A percentile compares a stretch with the other conserved stretches of the same genome.
Conservation (phyloP, 2,329 filamentous ascomycete genomes). For the Sordariomycetes sp. region DNA sequence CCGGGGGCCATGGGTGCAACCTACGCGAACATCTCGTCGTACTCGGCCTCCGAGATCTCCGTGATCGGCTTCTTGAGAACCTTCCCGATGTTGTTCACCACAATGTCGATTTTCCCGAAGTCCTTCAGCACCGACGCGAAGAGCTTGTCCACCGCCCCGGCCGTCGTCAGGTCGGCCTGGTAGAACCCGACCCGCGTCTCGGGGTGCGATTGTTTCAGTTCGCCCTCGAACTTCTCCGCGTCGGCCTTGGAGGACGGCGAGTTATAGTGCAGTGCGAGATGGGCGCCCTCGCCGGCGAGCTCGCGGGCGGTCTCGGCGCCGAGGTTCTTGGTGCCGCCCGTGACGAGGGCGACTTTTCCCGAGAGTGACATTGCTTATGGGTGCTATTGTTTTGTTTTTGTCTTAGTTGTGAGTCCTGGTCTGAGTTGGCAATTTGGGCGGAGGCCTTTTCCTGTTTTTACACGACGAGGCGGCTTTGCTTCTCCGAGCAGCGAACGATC, state of each 20-base stretch:
- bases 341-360: slow-evolving; percentile 37
- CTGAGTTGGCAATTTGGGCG: too few relatives aligned
- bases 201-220: slow-evolving; percentile 21
- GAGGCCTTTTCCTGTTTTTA: too few relatives aligned
- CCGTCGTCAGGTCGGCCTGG: slow-evolving; percentile 29
- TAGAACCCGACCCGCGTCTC: slow-evolving; percentile 24
- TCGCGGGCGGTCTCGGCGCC: slow-evolving; percentile 47
- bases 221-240: slow-evolving; percentile 21
- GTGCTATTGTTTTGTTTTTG: too few relatives aligned
- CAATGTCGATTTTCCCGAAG: slow-evolving; percentile 34
- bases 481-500: too few relatives aligned
- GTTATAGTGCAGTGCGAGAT: slow-evolving; percentile 48
- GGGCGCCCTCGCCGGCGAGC: slow-evolving; percentile 43
- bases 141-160: slow-evolving; percentile 24
- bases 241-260: slow-evolving; percentile 24
- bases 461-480: too few relatives aligned
- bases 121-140: slow-evolving; percentile 26
- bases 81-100: slow-evolving; percentile 39
- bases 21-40: slow-evolving; percentile 34
- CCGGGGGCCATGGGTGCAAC: slow-evolving; percentile 8
- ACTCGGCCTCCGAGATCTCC: slow-evolving; percentile 30
- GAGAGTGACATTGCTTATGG: slow-evolving; percentile 17
- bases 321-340: slow-evolving; percentile 47
- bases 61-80: slow-evolving; percentile 33
- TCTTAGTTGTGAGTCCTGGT: too few relatives aligned